Evolutionary conservation across 768 basidiomycete genomes (phyloP), one percentile per base, ranked within the genome.

Genomic region (Suillus variegatus): DNA sequence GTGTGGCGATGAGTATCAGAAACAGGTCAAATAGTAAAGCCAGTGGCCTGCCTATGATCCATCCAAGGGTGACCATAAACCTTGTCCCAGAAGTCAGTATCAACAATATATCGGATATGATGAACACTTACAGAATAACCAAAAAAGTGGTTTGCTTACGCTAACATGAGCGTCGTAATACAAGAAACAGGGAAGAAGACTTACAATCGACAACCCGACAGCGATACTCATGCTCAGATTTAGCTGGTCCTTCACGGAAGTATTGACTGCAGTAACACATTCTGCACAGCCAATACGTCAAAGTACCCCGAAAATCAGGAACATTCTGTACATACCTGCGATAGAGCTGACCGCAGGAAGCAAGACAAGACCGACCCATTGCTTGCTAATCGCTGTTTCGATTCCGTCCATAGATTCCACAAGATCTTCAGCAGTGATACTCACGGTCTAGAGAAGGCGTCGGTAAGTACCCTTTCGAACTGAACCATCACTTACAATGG

Each of bases 321-420:
- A 5, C 16, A 40, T 28, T 5, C 2, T 20, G 6, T n/a, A 64
- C 77, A 51, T 55, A 90, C 92, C 92, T 73, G 93, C 90, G 41
- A 94, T 81, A 14, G 90, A 90, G 43, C 87, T 90, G 47, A 96
- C 90, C 18, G 90, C 88, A 4, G 96, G 96, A 12, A 98, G 84
- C 14, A 99, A 74, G 69, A 99, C 94, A 44, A 98, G 79, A 18
- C 89, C 95, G 65, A 96, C 84, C 89, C 94, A 99, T 74, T 95
- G 91, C 68, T 92, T 92, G 72, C 87, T 90, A 67, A 99, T 86
- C 4, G 81, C 81, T 22, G 72, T 77, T 1, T 90, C 89, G 62
- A 97, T 81, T 44, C 87, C 88, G 73, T 94, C 86, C 86, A 97
- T 93, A 8, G 91, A 88, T 71, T 86, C 88, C 9, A 98, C 94